A percentile compares a stretch with the other conserved stretches of the same genome.
phyloP scores from a whole-genome alignment of 495 filamentous ascomycete species.

The Tuber borchii region DNA sequence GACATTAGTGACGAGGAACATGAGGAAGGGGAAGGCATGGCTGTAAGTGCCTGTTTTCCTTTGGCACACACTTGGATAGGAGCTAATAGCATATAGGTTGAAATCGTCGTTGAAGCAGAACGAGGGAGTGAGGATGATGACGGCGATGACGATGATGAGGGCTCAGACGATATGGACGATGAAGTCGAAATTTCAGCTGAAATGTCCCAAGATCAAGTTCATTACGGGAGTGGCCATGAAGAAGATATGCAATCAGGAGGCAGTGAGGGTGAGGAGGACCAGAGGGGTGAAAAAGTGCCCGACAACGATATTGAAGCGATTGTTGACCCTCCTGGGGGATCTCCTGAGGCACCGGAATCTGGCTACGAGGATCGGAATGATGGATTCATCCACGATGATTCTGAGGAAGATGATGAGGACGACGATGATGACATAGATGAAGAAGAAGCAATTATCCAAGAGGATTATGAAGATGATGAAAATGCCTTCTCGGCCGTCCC shows the following conservation, averaged over 20 bases:
- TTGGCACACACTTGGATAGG: not conserved
- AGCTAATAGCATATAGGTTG: no score
- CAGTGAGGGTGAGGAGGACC: conserved; percentile 48
- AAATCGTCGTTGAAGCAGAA: conserved; percentile 73
- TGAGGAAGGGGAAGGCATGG: conserved; percentile 69
- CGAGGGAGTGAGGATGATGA: conserved; percentile 55
- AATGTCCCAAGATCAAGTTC: conserved; percentile 49
- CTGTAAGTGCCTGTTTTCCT: conserved; percentile 43
- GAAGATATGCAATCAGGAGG: conserved; percentile 45
- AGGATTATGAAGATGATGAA: conserved; percentile 60
- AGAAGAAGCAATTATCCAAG: conserved; percentile 51
- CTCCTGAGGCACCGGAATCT: conserved; percentile 46
- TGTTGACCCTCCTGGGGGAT: conserved; percentile 43
- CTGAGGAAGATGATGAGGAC: conserved; percentile 56
- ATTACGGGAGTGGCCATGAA: conserved; percentile 55
- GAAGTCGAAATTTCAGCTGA: conserved; percentile 56
- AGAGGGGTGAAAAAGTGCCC: conserved; percentile 42
- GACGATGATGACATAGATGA: conserved; percentile 67
- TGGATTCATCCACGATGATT: conserved; percentile 58
- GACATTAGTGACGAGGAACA: conserved; percentile 89
- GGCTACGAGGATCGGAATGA: conserved; percentile 54
- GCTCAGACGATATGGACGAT: conserved; percentile 55
- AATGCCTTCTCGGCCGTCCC: conserved; percentile 50
- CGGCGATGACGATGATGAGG: conserved; percentile 61
- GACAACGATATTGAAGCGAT: conserved; percentile 44